A percentile compares a stretch with the other conserved stretches of the same genome.
Evolutionary conservation across 2,329 filamentous ascomycete species (phyloP).

Genomic region (Coniochaeta pulveracea): DNA sequence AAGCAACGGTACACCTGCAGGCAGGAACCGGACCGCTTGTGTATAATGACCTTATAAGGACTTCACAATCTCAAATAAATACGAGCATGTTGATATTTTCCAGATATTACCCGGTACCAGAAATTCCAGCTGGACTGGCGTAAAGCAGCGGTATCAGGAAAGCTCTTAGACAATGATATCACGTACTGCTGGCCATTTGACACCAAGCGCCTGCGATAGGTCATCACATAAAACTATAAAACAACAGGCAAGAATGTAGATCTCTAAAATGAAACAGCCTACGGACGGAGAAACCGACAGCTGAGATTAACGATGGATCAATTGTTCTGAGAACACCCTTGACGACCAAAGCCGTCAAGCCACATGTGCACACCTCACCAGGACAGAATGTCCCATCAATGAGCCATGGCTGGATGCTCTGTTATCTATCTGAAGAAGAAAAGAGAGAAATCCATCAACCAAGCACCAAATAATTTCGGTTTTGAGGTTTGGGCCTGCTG

Average conservation of each 20-base stretch:
- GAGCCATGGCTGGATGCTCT: constrained; percentile 28
- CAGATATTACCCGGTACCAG: too few relatives aligned
- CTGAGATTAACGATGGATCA: constrained; percentile 48
- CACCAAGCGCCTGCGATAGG: too few relatives aligned
- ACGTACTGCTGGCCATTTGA: too few relatives aligned
- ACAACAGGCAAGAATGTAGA: constrained; percentile 45
- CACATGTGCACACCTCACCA: constrained; percentile 18
- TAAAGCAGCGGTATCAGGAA: too few relatives aligned
- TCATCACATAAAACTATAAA: too few relatives aligned
- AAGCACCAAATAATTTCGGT: constrained; percentile 8
- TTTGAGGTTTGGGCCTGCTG: constrained; percentile 7
- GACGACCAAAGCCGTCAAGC: constrained; percentile 18
- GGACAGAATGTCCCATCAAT: constrained; percentile 11
- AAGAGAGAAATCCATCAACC: constrained; percentile 15
- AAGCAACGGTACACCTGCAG: too few relatives aligned
- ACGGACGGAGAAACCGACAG: constrained; percentile 35
- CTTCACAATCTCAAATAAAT: too few relatives aligned
- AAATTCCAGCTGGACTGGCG: too few relatives aligned
- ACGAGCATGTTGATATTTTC: too few relatives aligned
- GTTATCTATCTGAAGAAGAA: constrained; percentile 38
- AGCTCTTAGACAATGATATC: too few relatives aligned
- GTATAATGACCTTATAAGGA: too few relatives aligned
- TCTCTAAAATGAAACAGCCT: constrained; percentile 47
- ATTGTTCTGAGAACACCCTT: constrained; percentile 32
- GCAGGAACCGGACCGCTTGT: too few relatives aligned